Evolutionary conservation across 73 alveolate genomes (phyloP), one percentile per base, ranked within the genome.

Genomic region (Durusdinium trenchii): DNA sequence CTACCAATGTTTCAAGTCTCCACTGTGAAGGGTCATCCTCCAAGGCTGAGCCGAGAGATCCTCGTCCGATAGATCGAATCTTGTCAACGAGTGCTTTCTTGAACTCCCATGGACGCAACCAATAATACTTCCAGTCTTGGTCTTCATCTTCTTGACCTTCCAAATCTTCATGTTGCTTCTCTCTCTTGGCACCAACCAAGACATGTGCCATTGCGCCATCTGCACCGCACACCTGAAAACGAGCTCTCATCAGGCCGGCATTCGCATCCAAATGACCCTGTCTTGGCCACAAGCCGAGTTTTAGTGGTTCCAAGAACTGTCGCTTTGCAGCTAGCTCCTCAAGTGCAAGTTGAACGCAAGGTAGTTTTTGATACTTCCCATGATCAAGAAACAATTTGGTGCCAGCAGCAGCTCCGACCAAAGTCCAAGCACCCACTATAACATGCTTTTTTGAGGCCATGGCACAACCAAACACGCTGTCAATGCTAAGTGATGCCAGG

Each of bases 91-190:
- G 47, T 12, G 89, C 75, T 76, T 71, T 91, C 89, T 91, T 91
- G 14, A 91, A 46, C 76, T 91, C 98, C 98, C 98, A 91, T 0
- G 98, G 98, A 32, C 98, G 98, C 75, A 91, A 67, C 98, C 89
- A 91, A 76, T 91, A 91, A 16, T 91, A 67, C 54, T 32, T 4
- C 47, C 43, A 60, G 47, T 40, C 50, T 36, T 35, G 64, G 32
- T 32, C 94, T 28, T 83, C 94, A 16, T 50, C 94, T 26, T 83
- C 94, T n/a, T 71, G 14, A 26, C 51, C 35, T 36, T 83, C 94
- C 94, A 54, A 35, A 2, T 46, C 86, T 43, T 64, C 79, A 10
- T 81, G 71, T 10, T 30, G 73, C 43, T 14, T 47, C n/a, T 91
- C 98, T n/a, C 87, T 45, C 57, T 28, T 43, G 28, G 98, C 98